A percentile compares a stretch with the other conserved stretches of the same genome.
phyloP scores from a whole-genome alignment of 2,329 filamentous ascomycete genomes.

The Aspergillus udagawae region DNA sequence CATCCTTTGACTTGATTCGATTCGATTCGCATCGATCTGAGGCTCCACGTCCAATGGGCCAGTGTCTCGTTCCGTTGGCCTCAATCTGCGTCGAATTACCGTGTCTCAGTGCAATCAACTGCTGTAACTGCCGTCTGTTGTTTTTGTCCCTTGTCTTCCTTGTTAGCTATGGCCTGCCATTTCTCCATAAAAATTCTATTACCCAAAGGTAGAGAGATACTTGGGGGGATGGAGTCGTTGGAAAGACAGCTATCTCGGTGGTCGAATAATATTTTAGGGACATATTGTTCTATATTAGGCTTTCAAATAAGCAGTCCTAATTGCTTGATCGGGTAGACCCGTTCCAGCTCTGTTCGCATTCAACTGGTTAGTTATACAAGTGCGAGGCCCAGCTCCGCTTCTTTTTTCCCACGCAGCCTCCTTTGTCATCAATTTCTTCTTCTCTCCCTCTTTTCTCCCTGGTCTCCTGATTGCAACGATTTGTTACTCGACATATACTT shows the following conservation, averaged over 20 bases:
- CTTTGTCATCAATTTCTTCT: constrained; percentile 5
- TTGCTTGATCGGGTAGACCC: constrained; percentile 16
- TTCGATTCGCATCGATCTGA: constrained; percentile 1
- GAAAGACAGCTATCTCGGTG: background rate
- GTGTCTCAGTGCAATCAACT: no score
- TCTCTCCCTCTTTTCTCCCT: background rate
- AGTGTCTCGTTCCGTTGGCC: background rate
- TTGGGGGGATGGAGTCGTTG: background rate
- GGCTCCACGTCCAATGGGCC: background rate
- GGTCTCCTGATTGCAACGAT: background rate
- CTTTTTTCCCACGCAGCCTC: constrained; percentile 8
- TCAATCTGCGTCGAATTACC: background rate
- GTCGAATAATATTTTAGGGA: constrained; percentile 1
- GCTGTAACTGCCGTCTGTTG: background rate
- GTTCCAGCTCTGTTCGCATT: constrained; percentile 16
- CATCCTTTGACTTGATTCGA: background rate
- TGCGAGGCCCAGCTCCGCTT: constrained; percentile 18
- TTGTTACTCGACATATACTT: constrained; percentile 13
- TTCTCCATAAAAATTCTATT: background rate
- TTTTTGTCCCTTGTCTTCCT: background rate
- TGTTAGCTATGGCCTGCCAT: background rate
- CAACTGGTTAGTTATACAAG: constrained; percentile 13
- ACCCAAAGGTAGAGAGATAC: background rate
- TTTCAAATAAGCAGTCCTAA: background rate
- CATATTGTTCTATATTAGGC: constrained; percentile 6